Evolutionary conservation across 192 early-diverging fungal species (phyloP), one percentile per base, ranked within the genome.

Genomic region (Coemansia erecta): DNA sequence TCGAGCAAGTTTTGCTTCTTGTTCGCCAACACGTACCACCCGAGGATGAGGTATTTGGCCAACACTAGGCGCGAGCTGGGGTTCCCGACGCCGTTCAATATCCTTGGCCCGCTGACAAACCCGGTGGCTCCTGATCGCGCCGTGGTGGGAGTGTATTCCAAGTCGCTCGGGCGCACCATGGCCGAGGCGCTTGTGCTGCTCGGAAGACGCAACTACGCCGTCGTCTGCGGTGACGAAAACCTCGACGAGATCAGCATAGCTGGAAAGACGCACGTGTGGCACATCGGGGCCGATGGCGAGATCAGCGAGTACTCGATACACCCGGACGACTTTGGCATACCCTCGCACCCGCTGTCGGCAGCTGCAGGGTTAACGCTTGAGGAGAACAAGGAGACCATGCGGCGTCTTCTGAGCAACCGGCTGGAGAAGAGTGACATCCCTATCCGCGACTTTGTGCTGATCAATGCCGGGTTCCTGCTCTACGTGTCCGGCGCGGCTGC

Each of bases 201-300:
- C 21, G 94, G 94, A 18, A 84, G 92, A 3, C 73, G 85, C 51
- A 82, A 89, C 53, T 92, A 89, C 26, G 89, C 94, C 75, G 92
- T 99, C 12, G 94, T 99, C 22, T 89, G 91, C 78, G 95, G 97
- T 11, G 86, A 70, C 31, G 88, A 94, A 79, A 85, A 91, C 15
- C 72, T 99, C 15, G 97, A 99, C 61, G 97, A 91, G 80, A 90
- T 98, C 56, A 88, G 89, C 63, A 92, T 94, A 49, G 89, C 89
- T 31, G 93, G 95, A 39, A 62, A 83, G 42, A 93, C 97, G 44
- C 83, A 86, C 35, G 94, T 95, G 68, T 99, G 97, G 97, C 81
- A 87, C 33, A 75, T 95, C 31, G 72, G 81, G 21, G 75, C 68
- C 8, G 57, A 80, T 48, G 86, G 85, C 45, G 70, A 80, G 11